Conservation (phyloP, 2,329 filamentous ascomycete genomes). For the Stagonosporopsis vannaccii region DNA sequence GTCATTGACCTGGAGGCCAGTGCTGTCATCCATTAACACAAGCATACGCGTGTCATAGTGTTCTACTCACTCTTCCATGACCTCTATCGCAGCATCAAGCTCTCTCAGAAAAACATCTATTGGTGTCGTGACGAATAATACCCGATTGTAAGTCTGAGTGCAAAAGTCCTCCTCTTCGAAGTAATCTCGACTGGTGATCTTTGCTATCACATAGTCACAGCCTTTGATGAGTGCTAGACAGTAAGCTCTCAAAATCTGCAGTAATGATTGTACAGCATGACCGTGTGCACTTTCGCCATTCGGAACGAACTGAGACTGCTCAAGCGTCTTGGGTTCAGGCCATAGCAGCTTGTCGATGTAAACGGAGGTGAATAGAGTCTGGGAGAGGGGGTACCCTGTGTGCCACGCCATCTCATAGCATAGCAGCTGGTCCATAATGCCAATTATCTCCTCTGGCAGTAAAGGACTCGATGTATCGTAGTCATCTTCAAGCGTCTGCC, state of each 20-base stretch:
- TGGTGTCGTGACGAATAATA: constrained; percentile 65
- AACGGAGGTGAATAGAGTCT: constrained; percentile 91
- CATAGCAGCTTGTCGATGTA: constrained; percentile 86
- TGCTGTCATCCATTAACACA: constrained; percentile 28
- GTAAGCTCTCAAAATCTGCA: constrained; percentile 78
- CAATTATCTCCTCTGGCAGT: constrained; percentile 80
- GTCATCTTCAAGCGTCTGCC: constrained; percentile 81
- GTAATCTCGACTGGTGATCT: constrained; percentile 82
- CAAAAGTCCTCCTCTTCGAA: constrained; percentile 99
- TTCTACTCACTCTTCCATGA: constrained; percentile 41
- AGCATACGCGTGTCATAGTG: too few relatives aligned
- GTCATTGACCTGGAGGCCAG: constrained; percentile 42
- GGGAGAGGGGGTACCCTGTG: constrained; percentile 91
- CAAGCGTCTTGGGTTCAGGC: constrained; percentile 68
- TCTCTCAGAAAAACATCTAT: constrained; percentile 45
- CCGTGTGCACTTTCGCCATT: constrained; percentile 34
- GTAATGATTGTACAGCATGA: constrained; percentile 18
- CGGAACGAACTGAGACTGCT: constrained; percentile 69
- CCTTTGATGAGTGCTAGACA: constrained; percentile 85
- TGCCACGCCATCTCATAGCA: constrained; percentile 98
- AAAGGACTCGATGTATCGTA: constrained; percentile 76
- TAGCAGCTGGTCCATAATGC: constrained; percentile 92
- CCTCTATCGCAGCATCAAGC: constrained; percentile 41
- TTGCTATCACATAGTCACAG: constrained; percentile 78
- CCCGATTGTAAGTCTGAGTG: constrained; percentile 85